Conservation (phyloP, 345 rosid genomes). For the Lepidium africanum region DNA sequence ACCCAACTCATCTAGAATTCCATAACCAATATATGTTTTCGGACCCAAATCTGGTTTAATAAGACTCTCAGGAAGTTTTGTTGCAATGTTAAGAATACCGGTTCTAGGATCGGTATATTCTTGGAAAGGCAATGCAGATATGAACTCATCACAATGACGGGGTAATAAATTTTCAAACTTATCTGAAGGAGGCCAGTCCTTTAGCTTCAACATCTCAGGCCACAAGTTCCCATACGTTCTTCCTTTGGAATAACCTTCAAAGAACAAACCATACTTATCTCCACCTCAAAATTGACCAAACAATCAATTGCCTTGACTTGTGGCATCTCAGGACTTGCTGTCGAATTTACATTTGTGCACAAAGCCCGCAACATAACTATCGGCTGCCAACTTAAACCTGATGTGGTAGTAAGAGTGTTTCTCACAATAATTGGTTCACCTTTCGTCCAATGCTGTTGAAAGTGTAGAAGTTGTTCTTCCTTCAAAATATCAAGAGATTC, state of each 20-base stretch:
- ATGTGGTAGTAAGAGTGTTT: constrained; percentile 42
- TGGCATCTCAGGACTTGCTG: constrained; percentile 42
- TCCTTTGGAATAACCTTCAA: constrained; percentile 74
- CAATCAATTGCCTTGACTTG: constrained; percentile 76
- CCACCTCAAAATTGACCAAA: constrained; percentile 72
- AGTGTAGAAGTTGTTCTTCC: constrained; percentile 38
- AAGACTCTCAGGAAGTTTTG: constrained; percentile 51
- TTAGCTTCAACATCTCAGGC: constrained; percentile 94
- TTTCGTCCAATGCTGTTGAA: constrained; percentile 65
- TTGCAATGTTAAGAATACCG: constrained; percentile 77
- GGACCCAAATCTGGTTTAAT: constrained; percentile 92
- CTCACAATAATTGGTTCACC: constrained; percentile 80
- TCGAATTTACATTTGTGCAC: constrained; percentile 40
- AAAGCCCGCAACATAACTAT: constrained; percentile 95
- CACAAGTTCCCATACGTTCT: constrained; percentile 64
- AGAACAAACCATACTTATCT: constrained; percentile 57
- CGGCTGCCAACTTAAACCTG: constrained; percentile 94
- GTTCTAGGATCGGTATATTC: constrained; percentile 67
- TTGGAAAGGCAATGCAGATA: constrained; percentile 73
- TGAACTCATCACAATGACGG: constrained; percentile 86
- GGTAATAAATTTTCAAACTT: constrained; percentile 80
- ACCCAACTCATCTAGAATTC: constrained; percentile 64
- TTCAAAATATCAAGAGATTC: constrained; percentile 28
- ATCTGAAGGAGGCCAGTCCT: constrained; percentile 98
- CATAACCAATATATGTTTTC: constrained; percentile 88